phyloP scores from a whole-genome alignment of 805 yeast genomes.

The Kurtzmaniella cleridarum region DNA sequence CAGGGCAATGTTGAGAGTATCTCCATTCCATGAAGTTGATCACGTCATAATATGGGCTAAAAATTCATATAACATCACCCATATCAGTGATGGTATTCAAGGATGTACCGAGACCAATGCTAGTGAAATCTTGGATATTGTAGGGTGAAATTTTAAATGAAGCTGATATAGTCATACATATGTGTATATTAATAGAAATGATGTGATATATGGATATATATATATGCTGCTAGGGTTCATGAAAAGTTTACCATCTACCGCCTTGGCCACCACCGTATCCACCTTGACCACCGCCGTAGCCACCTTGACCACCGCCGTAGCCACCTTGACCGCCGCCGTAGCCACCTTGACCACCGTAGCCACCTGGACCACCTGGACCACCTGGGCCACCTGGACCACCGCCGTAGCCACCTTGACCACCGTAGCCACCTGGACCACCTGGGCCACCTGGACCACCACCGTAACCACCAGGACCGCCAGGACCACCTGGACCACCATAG shows the following conservation, averaged over 20 bases:
- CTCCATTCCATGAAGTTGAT: too few relatives aligned
- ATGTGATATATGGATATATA: too few relatives aligned
- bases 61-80: too few relatives aligned
- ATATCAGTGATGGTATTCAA: too few relatives aligned
- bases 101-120: too few relatives aligned
- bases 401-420: neutral
- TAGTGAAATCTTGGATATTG: too few relatives aligned
- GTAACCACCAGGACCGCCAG: conserved; percentile 7
- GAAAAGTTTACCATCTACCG: conserved; percentile 2
- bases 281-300: conserved; percentile 2
- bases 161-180: too few relatives aligned
- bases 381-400: conserved; percentile 9
- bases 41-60: too few relatives aligned
- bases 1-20: too few relatives aligned
- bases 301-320: conserved; percentile 7
- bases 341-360: conserved; percentile 9
- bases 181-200: too few relatives aligned
- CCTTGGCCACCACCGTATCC: conserved; percentile 8
- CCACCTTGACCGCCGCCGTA: conserved; percentile 4
- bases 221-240: neutral
- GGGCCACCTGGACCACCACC: conserved; percentile 9
- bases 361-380: conserved; percentile 1
- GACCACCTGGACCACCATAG: conserved; percentile 3
- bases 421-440: conserved; percentile 10
- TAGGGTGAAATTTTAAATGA: too few relatives aligned